These are phyloP conservation scores for Clonostachys rosea DNA, from an alignment of 2,329 filamentous ascomycete genomes.

Conservation along the genomic window DNA sequence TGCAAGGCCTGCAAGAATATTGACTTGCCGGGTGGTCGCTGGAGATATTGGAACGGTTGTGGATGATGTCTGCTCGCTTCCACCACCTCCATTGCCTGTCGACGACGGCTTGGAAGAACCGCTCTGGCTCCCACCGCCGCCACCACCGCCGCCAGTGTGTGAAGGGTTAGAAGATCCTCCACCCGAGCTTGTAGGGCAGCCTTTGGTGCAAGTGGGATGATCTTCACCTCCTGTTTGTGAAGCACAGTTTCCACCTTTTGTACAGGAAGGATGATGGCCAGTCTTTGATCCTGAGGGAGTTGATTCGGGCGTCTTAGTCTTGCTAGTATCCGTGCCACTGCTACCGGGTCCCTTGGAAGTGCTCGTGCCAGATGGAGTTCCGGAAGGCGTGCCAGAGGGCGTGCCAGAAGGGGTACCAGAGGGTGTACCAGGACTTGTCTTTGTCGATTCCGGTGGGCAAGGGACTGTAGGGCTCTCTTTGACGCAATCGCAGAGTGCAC, in stretches of 20 bases:
- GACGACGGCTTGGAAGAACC: background rate
- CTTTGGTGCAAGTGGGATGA: background rate
- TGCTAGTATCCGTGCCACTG: background rate
- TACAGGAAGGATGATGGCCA: background rate
- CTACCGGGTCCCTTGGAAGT: background rate
- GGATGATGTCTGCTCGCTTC: background rate
- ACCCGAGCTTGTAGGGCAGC: slow-evolving; percentile 2
- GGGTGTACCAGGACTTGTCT: background rate
- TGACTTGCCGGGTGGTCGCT: too few species aligned
- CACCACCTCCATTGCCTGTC: slow-evolving; percentile 1
- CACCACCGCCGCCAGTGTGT: background rate
- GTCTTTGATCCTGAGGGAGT: background rate
- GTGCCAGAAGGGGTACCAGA: too few species aligned
- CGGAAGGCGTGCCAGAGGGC: too few species aligned
- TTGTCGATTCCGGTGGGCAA: slow-evolving; percentile 4
- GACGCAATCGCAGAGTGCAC: slow-evolving; percentile 14
- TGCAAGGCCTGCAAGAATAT: too few species aligned
- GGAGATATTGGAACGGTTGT: too few species aligned
- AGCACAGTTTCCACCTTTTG: slow-evolving; percentile 2
- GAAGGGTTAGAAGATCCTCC: background rate
- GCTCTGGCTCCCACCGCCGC: background rate
- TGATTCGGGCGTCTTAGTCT: background rate
- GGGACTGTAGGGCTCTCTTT: slow-evolving; percentile 11
- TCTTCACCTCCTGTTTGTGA: too few species aligned
- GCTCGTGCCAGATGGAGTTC: too few species aligned